phyloP scores from a whole-genome alignment of 163 green algal species.

The Chlorella variabilis region DNA sequence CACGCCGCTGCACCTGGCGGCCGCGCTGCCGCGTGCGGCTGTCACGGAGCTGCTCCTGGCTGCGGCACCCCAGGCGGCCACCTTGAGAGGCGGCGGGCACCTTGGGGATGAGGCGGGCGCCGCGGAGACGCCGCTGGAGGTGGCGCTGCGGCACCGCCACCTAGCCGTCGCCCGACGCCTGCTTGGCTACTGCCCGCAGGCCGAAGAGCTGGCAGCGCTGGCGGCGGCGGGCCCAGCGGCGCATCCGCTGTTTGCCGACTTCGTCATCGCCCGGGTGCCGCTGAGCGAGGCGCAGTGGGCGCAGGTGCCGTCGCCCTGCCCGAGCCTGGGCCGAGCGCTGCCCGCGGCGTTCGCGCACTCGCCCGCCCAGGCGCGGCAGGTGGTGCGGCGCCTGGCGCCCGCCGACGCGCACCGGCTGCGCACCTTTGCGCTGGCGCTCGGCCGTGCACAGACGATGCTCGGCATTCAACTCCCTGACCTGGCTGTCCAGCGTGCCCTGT shows the following conservation, averaged over 20 bases:
- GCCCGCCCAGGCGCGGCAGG: not conserved
- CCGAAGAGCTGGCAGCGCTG: not conserved
- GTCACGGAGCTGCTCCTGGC: too few species aligned
- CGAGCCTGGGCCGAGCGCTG: not conserved
- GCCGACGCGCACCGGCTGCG: not conserved
- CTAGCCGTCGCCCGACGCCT: too few species aligned
- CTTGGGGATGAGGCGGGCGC: too few species aligned
- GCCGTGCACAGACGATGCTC: not conserved
- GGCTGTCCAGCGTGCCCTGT: too few species aligned
- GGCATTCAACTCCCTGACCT: too few species aligned
- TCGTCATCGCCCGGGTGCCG: not conserved
- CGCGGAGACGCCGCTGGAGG: too few species aligned
- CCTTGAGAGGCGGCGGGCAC: too few species aligned
- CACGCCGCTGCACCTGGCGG: not conserved
- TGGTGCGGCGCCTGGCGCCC: not conserved
- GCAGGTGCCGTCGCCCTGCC: not conserved
- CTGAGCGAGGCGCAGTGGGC: not conserved
- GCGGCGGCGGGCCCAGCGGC: too few species aligned
- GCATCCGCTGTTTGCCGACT: not conserved
- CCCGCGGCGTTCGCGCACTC: not conserved
- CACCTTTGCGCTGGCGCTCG: not conserved
- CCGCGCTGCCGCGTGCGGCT: too few species aligned
- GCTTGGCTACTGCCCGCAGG: too few species aligned
- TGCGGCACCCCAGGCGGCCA: too few species aligned
- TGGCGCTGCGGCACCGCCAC: too few species aligned